Conservation (phyloP, 208 protist species). For the Porcisia hertigi region DNA sequence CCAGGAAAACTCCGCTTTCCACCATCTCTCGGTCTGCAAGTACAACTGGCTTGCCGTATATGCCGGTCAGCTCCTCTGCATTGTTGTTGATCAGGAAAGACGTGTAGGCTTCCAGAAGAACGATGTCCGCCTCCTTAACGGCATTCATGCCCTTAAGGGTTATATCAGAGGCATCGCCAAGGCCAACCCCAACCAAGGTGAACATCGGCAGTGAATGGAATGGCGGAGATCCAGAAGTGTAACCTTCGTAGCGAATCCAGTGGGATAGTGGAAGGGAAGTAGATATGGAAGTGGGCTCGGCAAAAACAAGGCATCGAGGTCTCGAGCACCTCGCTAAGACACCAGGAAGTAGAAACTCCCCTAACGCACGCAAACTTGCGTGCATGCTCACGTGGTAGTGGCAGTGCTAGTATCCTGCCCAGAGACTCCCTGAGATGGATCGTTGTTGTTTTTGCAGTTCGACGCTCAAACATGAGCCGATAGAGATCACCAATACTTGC, state of each 20-base stretch:
- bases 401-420: background rate
- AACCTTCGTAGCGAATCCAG: background rate
- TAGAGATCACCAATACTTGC: constrained; percentile 59
- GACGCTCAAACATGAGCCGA: background rate
- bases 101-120: constrained; percentile 99
- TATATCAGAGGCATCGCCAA: constrained; percentile 98
- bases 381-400: background rate
- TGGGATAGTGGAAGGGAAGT: constrained; percentile 14
- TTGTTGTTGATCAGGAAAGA: constrained; percentile 95
- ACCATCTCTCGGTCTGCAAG: constrained; percentile 97
- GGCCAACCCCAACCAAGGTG: constrained; percentile 96
- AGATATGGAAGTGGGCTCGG: constrained; percentile 3
- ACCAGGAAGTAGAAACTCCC: background rate
- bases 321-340: constrained; percentile 1
- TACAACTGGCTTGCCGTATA: constrained; percentile 92
- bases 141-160: constrained; percentile 96
- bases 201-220: constrained; percentile 48
- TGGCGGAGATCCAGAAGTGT: background rate
- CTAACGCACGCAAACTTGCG: background rate
- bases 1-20: constrained; percentile 93
- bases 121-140: constrained; percentile 89
- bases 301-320: background rate
- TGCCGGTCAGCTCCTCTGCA: constrained; percentile 69
- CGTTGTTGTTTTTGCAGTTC: background rate
- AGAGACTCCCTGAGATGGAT: background rate